Percentiles rank a stretch among this genome's conserved stretches.
phyloP scores from a whole-genome alignment of 768 basidiomycete genomes.

The Termitomyces sp. region DNA sequence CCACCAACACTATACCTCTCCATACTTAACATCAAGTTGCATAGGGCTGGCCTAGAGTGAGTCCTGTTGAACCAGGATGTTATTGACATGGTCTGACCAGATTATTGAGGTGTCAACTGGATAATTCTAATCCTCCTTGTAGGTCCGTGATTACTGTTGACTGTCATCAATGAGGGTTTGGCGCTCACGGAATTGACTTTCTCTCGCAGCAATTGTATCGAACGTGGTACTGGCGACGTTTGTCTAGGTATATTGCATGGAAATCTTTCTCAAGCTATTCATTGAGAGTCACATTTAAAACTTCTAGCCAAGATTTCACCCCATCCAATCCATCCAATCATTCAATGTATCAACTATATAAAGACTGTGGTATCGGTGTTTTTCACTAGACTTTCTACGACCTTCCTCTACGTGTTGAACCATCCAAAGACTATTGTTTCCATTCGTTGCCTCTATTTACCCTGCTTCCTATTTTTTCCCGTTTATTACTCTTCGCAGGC shows the following conservation, averaged over 20 bases:
- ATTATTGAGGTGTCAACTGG: slow-evolving; percentile 4
- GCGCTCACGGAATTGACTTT: not conserved
- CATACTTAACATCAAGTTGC: not conserved
- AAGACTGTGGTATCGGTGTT: not conserved
- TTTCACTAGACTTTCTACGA: not conserved
- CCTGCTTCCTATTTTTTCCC: slow-evolving; percentile 8
- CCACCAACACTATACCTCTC: not conserved
- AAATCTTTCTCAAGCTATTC: not conserved
- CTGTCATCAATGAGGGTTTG: not conserved
- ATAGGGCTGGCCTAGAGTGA: slow-evolving; percentile 9
- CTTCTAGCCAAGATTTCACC: not conserved
- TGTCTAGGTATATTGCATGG: slow-evolving; percentile 1
- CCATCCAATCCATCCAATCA: not conserved
- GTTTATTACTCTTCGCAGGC: slow-evolving; percentile 12
- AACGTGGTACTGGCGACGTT: slow-evolving; percentile 5
- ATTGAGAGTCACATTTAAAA: not conserved
- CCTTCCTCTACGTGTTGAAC: not conserved
- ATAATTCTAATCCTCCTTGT: slow-evolving; percentile 5
- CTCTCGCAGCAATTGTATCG: slow-evolving; percentile 9
- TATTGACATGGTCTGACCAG: not conserved
- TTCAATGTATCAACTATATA: not conserved
- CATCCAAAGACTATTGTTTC: not conserved
- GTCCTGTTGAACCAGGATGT: not conserved
- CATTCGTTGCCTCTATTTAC: slow-evolving; percentile 4
- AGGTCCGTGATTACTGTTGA: slow-evolving; percentile 1